These are phyloP conservation scores for Aspergillus felis DNA, from an alignment of 2,329 filamentous ascomycete genomes.

Conservation along the genomic window DNA sequence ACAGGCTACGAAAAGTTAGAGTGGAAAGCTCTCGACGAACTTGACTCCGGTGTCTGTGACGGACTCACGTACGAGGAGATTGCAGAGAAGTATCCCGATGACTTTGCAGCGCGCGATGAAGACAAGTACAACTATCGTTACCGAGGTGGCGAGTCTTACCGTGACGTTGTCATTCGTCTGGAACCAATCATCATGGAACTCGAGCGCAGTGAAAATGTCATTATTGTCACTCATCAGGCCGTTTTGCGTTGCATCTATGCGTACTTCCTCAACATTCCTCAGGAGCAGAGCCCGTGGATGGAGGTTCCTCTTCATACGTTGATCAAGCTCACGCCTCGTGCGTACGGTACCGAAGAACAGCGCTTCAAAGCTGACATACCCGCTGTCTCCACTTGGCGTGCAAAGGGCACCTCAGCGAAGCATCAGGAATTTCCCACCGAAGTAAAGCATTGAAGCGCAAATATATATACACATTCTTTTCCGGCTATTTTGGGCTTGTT, in stretches of 20 bases:
- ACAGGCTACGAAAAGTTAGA: constrained; percentile 81
- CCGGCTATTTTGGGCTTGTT: neutral
- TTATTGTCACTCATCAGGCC: constrained; percentile 97
- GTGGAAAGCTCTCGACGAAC: constrained; percentile 97
- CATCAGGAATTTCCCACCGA: constrained; percentile 56
- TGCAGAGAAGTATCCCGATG: constrained; percentile 83
- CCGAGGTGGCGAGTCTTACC: constrained; percentile 90
- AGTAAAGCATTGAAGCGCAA: constrained; percentile 8
- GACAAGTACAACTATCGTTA: constrained; percentile 99
- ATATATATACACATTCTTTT: neutral
- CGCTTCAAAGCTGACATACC: constrained; percentile 87
- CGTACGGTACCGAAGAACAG: constrained; percentile 89
- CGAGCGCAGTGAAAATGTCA: constrained; percentile 90
- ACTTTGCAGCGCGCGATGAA: constrained; percentile 91
- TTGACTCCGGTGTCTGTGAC: constrained; percentile 94
- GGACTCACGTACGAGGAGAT: constrained; percentile 96
- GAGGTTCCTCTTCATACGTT: constrained; percentile 94
- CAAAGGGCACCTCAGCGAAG: constrained; percentile 87
- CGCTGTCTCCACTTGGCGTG: constrained; percentile 92
- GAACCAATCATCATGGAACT: constrained; percentile 99
- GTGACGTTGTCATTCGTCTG: constrained; percentile 93
- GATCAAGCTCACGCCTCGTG: constrained; percentile 91
- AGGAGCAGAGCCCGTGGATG: constrained; percentile 95
- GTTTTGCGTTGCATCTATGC: constrained; percentile 96
- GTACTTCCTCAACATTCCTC: constrained; percentile 97